phyloP scores from a whole-genome alignment of 2,329 filamentous ascomycete species.

The Apiospora koreana region DNA sequence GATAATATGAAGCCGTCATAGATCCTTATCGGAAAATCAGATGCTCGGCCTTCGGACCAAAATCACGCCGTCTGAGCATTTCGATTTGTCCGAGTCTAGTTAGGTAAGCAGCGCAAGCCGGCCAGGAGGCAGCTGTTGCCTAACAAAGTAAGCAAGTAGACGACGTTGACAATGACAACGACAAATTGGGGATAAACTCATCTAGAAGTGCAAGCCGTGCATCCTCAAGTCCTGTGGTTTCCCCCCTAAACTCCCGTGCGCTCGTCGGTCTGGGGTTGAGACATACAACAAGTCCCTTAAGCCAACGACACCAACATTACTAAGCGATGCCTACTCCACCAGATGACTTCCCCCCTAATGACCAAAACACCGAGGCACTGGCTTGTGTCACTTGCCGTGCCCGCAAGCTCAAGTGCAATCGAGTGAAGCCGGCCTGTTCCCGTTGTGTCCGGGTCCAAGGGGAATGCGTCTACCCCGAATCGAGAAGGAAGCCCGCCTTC shows the following conservation, averaged over 20 bases:
- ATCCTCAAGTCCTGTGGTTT: neutral
- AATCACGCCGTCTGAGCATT: constrained; percentile 1
- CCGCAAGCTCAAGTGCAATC: constrained; percentile 87
- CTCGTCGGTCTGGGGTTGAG: neutral
- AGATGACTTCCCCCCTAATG: neutral
- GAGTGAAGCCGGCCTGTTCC: constrained; percentile 73
- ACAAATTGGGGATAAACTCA: neutral
- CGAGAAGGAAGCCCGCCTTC: constrained; percentile 82
- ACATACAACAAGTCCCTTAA: neutral
- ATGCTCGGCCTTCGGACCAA: constrained; percentile 1
- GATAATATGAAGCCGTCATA: neutral
- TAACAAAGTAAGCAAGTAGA: neutral
- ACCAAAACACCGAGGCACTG: constrained; percentile 8
- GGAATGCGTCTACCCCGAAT: constrained; percentile 86
- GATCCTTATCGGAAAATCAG: neutral
- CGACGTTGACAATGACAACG: neutral
- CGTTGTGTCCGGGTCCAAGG: constrained; percentile 75
- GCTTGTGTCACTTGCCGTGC: constrained; percentile 49
- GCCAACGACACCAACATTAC: neutral
- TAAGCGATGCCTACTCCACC: constrained; percentile 7
- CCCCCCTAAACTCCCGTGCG: neutral
- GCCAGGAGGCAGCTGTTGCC: neutral
- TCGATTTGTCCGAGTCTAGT: neutral
- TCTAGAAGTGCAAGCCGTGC: neutral
- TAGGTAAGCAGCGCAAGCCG: neutral